phyloP scores from a whole-genome alignment of 768 basidiomycete genomes.

The Phanerodontia chrysosporium region DNA sequence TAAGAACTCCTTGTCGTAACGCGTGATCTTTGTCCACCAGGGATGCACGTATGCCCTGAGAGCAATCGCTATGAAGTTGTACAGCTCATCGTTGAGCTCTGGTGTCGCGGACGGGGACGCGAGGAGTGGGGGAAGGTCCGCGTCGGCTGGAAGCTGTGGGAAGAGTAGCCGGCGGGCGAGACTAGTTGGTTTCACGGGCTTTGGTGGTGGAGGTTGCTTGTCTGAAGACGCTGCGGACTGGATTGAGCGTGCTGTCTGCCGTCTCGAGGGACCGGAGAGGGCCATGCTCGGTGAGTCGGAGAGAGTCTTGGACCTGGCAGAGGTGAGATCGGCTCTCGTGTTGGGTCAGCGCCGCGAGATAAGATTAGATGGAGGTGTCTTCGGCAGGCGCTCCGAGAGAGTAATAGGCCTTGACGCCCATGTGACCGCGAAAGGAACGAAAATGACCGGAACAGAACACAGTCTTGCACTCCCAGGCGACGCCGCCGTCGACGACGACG shows the following conservation, averaged over 20 bases:
- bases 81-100: constrained; percentile 65
- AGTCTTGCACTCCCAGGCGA: not conserved
- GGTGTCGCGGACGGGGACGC: constrained; percentile 37
- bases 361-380: constrained; percentile 1
- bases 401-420: not conserved
- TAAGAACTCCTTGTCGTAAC: constrained; percentile 80
- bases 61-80: constrained; percentile 76
- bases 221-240: constrained; percentile 23
- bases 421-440: not conserved
- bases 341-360: not conserved
- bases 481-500: not conserved
- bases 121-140: constrained; percentile 52
- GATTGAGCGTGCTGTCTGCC: constrained; percentile 22
- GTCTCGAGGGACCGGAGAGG: constrained; percentile 13
- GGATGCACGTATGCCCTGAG: constrained; percentile 75
- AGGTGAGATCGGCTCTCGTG: not conserved
- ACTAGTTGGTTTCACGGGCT: constrained; percentile 16
- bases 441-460: not conserved
- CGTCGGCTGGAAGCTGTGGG: constrained; percentile 40
- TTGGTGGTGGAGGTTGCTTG: constrained; percentile 12
- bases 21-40: constrained; percentile 83
- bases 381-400: not conserved
- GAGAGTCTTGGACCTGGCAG: not conserved
- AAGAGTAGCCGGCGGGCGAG: constrained; percentile 34
- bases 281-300: constrained; percentile 17